Evolutionary conservation across 2,329 filamentous ascomycete genomes (phyloP), one percentile per base, ranked within the genome.

Genomic region (Fusarium veterinarium): DNA sequence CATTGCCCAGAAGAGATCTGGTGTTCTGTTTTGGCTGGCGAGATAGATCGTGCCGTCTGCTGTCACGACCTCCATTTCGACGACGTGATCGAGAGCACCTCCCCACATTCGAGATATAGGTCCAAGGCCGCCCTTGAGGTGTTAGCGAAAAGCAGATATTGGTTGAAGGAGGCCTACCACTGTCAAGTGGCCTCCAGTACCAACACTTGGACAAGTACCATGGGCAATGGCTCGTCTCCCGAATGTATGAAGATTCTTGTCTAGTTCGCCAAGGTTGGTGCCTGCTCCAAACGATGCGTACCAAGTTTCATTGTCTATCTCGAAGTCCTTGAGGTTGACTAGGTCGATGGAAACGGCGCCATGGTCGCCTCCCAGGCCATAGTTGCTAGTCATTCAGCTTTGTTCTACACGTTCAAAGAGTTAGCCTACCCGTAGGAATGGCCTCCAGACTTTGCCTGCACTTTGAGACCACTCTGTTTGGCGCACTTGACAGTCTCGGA

Each of bases 361-460:
- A 60, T 87, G 83, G 16, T 81, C 80, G 12, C 87, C 88, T 3
- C 88, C 87, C 1, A 88, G 72, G 14, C 86, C 83, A 57, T 79
- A 81, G 65, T 84, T 84, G 20, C 82, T 84, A 31, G 19, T 6
- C 6, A 2, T 5, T 69, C 4, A 72, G 44, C 46, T 11, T 16
- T 31, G 10, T 8, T 2, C 2, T 3, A 2, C 1, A 7, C 1
- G 5, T 25, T 4, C 7, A 0, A 37, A 49, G 1, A 9, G 1
- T 9, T 1, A n/a, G 67, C 85, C 74, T 78, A 88, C 86, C 83
- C 90, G 70, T 90, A 92, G 0, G 89, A 91, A 75, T 92, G 91
- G 0, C 91, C 91, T 8, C 90, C 91, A 4, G 89, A 90, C 71
- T 85, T 88, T 28, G 90, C 87, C 76, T 91, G 89, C 0, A 92